Conservation (phyloP, 2,329 filamentous ascomycete genomes). For the Aphanocladium album region DNA sequence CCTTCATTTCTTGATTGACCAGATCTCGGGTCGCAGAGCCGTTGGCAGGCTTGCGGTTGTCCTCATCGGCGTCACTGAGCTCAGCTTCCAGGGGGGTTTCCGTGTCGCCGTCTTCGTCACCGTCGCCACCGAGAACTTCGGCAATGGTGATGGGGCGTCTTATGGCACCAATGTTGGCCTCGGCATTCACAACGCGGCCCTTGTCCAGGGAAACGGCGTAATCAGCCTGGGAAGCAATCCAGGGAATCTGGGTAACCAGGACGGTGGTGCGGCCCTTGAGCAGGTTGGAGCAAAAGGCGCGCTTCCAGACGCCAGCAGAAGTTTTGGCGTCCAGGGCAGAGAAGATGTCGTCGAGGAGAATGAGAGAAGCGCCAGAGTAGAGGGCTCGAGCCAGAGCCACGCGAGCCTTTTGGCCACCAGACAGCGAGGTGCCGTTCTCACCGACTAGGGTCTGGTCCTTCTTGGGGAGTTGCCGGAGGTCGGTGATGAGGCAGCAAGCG, state of each 20-base stretch:
- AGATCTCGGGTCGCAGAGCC: slow-evolving; percentile 36
- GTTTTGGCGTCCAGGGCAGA: slow-evolving; percentile 57
- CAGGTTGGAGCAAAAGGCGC: slow-evolving; percentile 52
- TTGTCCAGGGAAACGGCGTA: slow-evolving; percentile 42
- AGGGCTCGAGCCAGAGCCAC: slow-evolving; percentile 53
- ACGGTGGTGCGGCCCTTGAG: slow-evolving; percentile 50
- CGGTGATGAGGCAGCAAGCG: slow-evolving; percentile 48
- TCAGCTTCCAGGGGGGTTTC: slow-evolving; percentile 23
- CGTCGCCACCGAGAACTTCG: slow-evolving; percentile 31
- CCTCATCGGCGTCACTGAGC: slow-evolving; percentile 24
- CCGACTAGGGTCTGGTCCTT: slow-evolving; percentile 49
- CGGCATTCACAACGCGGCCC: slow-evolving; percentile 35
- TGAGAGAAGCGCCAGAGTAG: slow-evolving; percentile 50
- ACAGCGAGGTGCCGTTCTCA: slow-evolving; percentile 50
- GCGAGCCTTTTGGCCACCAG: slow-evolving; percentile 52
- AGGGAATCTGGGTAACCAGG: slow-evolving; percentile 52
- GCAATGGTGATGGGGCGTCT: slow-evolving; percentile 41
- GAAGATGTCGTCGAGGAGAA: slow-evolving; percentile 56
- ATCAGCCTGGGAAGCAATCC: slow-evolving; percentile 48
- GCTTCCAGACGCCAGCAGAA: slow-evolving; percentile 49
- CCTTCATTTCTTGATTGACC: slow-evolving; percentile 43
- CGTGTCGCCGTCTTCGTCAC: slow-evolving; percentile 30
- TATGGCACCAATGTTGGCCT: slow-evolving; percentile 41
- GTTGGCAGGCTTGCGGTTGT: slow-evolving; percentile 28
- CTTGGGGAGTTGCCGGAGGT: slow-evolving; percentile 45